phyloP scores from a whole-genome alignment of 2,329 filamentous ascomycete genomes.

The Colletotrichum sp. region DNA sequence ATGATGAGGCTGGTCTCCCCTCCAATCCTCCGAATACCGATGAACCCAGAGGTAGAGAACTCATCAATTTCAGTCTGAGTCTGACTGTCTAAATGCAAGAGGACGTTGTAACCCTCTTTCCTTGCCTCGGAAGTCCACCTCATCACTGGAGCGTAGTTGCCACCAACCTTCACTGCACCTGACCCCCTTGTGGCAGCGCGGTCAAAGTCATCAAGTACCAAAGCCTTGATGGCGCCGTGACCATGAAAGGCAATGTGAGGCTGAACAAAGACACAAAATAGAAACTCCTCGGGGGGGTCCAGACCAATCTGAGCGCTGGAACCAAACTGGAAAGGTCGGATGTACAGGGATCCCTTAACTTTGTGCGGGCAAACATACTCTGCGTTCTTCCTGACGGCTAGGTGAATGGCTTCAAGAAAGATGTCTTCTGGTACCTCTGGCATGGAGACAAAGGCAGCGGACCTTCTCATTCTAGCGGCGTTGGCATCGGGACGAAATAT shows the following conservation, averaged over 20 bases:
- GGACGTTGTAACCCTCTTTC: conserved; percentile 68
- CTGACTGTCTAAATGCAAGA: conserved; percentile 70
- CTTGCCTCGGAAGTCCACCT: conserved; percentile 68
- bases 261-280: conserved; percentile 66
- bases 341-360: conserved; percentile 69
- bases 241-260: conserved; percentile 62
- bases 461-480: not conserved
- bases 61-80: conserved; percentile 70
- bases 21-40: conserved; percentile 50
- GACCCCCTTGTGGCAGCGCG: conserved; percentile 70
- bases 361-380: conserved; percentile 70
- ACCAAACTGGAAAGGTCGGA: conserved; percentile 70
- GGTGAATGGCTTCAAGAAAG: conserved; percentile 62
- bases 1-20: not conserved
- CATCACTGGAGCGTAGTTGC: conserved; percentile 78
- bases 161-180: conserved; percentile 70
- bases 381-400: conserved; percentile 69
- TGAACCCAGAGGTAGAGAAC: conserved; percentile 71
- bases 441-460: conserved; percentile 54
- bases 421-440: conserved; percentile 63
- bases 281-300: conserved; percentile 60
- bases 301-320: not conserved
- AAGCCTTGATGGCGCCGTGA: conserved; percentile 52
- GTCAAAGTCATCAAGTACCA: conserved; percentile 74
- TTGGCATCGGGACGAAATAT: not conserved